Evolutionary conservation across 345 rosid species (phyloP), one percentile per base, ranked within the genome.

Genomic region (Aethionema arabicum): DNA sequence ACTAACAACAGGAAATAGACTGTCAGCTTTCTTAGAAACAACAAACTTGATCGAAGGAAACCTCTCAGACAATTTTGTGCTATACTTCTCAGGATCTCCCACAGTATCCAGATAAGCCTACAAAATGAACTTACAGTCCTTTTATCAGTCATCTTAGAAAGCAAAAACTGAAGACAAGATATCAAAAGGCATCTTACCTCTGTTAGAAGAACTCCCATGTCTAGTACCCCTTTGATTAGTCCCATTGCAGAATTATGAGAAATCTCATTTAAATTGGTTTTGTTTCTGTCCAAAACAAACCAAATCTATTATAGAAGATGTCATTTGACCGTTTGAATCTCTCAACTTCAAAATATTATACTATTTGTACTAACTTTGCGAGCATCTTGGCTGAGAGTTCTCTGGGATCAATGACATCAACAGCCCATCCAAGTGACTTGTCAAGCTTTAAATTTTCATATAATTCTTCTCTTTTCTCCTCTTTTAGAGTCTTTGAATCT

Each of bases 401-500:
- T 66, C 80, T 80, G 4, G 95, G 96, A 74, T 88, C 99, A 71
- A 90, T 93, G 70, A 93, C 82, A 80, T 93, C 99, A 63, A 87
- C 92, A 47, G 82, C 91, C 99, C 97, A 93, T 56, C 97, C 96
- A 75, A 93, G 62, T 27, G 87, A 90, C 6, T 83, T 81, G 39
- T 87, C 74, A 39, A 75, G 83, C 80, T 93, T 87, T 42, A 90
- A 69, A 37, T 35, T 75, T 73, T 85, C 99, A 53, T 83, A 93
- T 41, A 90, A 61, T 14, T 83, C 92, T 74, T 93, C 96, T 79
- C 97, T 80, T 75, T 87, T 90, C 54, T 90, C 97, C 68, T 93
- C 95, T 73, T 90, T 93, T 5, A 93, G 72, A n/a, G 90, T 90
- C 82, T 93, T 93, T 7, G 99, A 90, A 78, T 93, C 99, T 87